phyloP scores from a whole-genome alignment of 139 green algal genomes.

The Pycnococcus provasolii region DNA sequence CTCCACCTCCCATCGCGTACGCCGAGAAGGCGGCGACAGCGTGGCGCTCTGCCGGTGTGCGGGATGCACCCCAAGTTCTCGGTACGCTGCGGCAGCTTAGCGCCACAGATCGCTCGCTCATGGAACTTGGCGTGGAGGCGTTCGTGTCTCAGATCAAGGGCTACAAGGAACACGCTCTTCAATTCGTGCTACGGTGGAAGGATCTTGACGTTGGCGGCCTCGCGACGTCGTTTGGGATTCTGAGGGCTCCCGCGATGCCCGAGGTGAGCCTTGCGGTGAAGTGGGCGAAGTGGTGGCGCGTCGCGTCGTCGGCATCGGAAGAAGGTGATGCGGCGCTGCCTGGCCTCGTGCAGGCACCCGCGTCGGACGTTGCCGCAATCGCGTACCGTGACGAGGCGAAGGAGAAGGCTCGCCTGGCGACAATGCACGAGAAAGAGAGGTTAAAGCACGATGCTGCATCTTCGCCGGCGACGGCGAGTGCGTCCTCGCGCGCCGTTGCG shows the following conservation, averaged over 20 bases:
- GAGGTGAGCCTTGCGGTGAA: slow-evolving; percentile 52
- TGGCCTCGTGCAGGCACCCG: slow-evolving; percentile 29
- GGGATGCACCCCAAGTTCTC: too few relatives aligned
- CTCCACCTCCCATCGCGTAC: too few relatives aligned
- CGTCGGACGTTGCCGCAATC: slow-evolving; percentile 53
- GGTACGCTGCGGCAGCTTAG: too few relatives aligned
- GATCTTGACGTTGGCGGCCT: slow-evolving; percentile 67
- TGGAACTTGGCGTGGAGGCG: slow-evolving; percentile 75
- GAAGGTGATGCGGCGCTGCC: too few relatives aligned
- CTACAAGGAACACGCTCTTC: slow-evolving; percentile 84
- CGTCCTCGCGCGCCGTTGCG: not conserved
- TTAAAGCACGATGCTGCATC: not conserved
- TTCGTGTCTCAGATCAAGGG: slow-evolving; percentile 89
- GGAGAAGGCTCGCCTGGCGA: slow-evolving; percentile 59
- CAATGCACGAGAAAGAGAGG: not conserved
- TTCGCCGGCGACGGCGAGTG: not conserved
- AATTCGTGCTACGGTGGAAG: slow-evolving; percentile 25
- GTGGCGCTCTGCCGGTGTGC: too few relatives aligned
- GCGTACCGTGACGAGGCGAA: slow-evolving; percentile 64
- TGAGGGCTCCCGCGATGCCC: slow-evolving; percentile 80
- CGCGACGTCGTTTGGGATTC: slow-evolving; percentile 60
- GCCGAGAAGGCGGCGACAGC: too few relatives aligned
- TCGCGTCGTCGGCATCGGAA: slow-evolving; percentile 4
- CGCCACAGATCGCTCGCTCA: slow-evolving; percentile 24
- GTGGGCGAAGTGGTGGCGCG: slow-evolving; percentile 17